Percentiles rank a stretch among this genome's conserved stretches.
Evolutionary conservation across 1,284 basidiomycete species (phyloP).

Genomic region (Ustilago trichophora): DNA sequence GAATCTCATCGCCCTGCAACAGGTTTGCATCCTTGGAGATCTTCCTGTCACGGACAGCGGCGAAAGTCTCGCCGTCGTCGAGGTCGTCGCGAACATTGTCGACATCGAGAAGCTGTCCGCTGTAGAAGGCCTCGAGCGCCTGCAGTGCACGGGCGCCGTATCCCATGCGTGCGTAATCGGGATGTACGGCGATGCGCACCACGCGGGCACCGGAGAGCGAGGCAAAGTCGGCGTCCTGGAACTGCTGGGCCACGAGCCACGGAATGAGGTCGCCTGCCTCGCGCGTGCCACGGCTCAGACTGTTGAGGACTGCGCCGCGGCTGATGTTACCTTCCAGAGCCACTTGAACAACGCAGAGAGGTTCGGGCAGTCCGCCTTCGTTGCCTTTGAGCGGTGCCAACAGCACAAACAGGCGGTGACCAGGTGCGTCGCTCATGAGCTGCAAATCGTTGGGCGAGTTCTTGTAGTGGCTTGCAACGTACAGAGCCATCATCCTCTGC

Average conservation of each 20-base stretch:
- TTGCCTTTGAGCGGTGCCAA: slow-evolving; percentile 73
- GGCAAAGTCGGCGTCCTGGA: slow-evolving; percentile 95
- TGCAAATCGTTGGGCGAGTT: slow-evolving; percentile 99
- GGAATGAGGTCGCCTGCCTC: slow-evolving; percentile 97
- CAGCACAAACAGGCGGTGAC: slow-evolving; percentile 94
- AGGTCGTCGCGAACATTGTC: slow-evolving; percentile 53
- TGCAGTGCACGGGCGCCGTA: slow-evolving; percentile 93
- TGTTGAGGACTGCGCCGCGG: slow-evolving; percentile 84
- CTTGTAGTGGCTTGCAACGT: slow-evolving; percentile 98
- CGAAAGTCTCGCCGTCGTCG: slow-evolving; percentile 48
- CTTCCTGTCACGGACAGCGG: slow-evolving; percentile 69
- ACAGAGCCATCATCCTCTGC: slow-evolving; percentile 97
- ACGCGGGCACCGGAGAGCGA: slow-evolving; percentile 85
- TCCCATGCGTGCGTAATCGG: slow-evolving; percentile 91
- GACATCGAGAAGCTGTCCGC: slow-evolving; percentile 87
- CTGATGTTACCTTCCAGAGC: slow-evolving; percentile 95
- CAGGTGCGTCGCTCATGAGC: slow-evolving; percentile 93
- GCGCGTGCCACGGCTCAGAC: slow-evolving; percentile 79
- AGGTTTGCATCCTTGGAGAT: slow-evolving; percentile 34
- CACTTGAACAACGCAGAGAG: slow-evolving; percentile 87
- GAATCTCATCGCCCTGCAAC: slow-evolving; percentile 67
- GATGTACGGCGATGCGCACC: slow-evolving; percentile 95
- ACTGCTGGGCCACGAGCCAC: slow-evolving; percentile 94
- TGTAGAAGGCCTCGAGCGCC: slow-evolving; percentile 85
- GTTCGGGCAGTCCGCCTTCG: slow-evolving; percentile 67